Evolutionary conservation across 2,329 filamentous ascomycete genomes (phyloP).

Genomic region (Penicillium paneum): DNA sequence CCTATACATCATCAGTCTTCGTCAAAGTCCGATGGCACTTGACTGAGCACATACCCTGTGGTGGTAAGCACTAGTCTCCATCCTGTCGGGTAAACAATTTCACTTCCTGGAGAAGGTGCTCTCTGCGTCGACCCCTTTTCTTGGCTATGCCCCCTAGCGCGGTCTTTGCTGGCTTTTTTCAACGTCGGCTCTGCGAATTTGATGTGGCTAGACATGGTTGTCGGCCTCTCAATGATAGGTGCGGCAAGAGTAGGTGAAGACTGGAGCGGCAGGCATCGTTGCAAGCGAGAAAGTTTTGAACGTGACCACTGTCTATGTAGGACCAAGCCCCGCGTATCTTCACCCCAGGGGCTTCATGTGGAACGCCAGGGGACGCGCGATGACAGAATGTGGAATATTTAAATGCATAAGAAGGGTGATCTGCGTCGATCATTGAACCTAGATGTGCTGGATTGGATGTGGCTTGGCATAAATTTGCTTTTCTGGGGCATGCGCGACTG

Average conservation of each 20-base stretch:
- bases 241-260: slow-evolving; percentile 15
- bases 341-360: slow-evolving; percentile 23
- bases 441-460: slow-evolving; percentile 11
- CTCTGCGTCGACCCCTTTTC: slow-evolving; percentile 24
- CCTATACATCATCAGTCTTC: slow-evolving; percentile 9
- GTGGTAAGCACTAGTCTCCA: slow-evolving; percentile 23
- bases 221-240: slow-evolving; percentile 10
- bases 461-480: slow-evolving; percentile 16
- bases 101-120: slow-evolving; percentile 21
- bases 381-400: slow-evolving; percentile 28
- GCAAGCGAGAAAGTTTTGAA: slow-evolving; percentile 17
- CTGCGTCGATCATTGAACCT: slow-evolving; percentile 27
- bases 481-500: slow-evolving; percentile 2
- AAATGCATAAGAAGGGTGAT: slow-evolving; percentile 18
- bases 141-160: background rate
- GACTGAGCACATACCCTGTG: slow-evolving; percentile 15
- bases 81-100: slow-evolving; percentile 25
- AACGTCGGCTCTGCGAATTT: slow-evolving; percentile 21
- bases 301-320: slow-evolving; percentile 14
- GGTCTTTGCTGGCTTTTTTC: slow-evolving; percentile 5
- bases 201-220: slow-evolving; percentile 21
- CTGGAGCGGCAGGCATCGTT: slow-evolving; percentile 15
- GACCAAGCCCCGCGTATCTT: slow-evolving; percentile 26
- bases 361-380: slow-evolving; percentile 26
- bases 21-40: background rate